Conservation (phyloP, 306 rosid species). For the Dryas alaskensis region DNA sequence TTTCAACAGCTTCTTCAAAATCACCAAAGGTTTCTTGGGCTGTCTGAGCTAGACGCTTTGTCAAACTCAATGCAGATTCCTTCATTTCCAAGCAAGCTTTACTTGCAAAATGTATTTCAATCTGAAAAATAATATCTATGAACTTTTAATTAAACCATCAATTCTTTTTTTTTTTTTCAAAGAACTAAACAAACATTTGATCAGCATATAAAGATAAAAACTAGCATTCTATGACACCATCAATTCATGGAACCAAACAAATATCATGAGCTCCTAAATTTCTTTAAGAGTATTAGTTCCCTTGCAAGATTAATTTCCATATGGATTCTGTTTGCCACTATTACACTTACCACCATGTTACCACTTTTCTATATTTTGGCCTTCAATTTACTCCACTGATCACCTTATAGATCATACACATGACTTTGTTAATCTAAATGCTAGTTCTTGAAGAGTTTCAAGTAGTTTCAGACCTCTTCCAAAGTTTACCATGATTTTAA, state of each 20-base stretch:
- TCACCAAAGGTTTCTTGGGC: slow-evolving; percentile 95
- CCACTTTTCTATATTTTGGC: neutral
- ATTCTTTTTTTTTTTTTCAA: neutral
- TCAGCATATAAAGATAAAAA: neutral
- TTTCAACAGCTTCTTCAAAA: slow-evolving; percentile 98
- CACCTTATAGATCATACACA: neutral
- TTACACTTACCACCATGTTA: neutral
- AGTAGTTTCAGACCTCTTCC: neutral
- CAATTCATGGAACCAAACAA: neutral
- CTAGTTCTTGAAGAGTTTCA: neutral
- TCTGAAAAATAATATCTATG: slow-evolving; percentile 26
- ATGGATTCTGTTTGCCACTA: neutral
- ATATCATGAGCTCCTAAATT: neutral
- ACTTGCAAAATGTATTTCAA: slow-evolving; percentile 63
- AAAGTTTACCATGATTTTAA: neutral
- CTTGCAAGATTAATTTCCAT: neutral
- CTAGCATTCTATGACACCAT: neutral
- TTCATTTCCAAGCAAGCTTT: slow-evolving; percentile 77
- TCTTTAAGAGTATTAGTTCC: neutral
- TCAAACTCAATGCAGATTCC: slow-evolving; percentile 69
- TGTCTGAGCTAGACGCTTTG: slow-evolving; percentile 85
- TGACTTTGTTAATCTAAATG: neutral
- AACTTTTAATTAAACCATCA: slow-evolving; percentile 8
- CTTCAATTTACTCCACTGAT: slow-evolving; percentile 1
- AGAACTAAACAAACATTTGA: neutral